Evolutionary conservation across 2,329 filamentous ascomycete species (phyloP).

Genomic region (Lachnellula cervina): DNA sequence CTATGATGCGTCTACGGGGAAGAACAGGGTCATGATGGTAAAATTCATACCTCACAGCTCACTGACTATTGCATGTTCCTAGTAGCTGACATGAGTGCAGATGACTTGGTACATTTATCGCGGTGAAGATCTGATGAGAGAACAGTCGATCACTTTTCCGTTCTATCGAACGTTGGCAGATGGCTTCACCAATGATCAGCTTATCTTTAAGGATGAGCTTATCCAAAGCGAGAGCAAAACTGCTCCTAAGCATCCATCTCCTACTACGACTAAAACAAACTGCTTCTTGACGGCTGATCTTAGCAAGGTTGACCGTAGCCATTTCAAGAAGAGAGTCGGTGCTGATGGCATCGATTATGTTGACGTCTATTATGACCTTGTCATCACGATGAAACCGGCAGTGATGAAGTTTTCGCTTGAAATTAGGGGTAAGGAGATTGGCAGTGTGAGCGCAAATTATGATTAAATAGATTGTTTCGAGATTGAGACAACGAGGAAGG

Average conservation of each 20-base stretch:
- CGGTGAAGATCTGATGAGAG: slow-evolving; percentile 12
- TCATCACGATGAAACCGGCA: slow-evolving; percentile 9
- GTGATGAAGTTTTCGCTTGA: slow-evolving; percentile 6
- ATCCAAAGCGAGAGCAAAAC: slow-evolving; percentile 1
- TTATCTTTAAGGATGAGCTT: slow-evolving; percentile 13
- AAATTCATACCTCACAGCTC: no score
- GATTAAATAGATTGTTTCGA: slow-evolving; percentile 16
- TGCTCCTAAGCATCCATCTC: slow-evolving; percentile 2
- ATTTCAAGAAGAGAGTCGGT: slow-evolving; percentile 4
- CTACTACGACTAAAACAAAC: neutral
- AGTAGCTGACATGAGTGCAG: neutral
- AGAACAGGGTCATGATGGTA: neutral
- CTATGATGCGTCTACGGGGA: neutral
- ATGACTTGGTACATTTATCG: slow-evolving; percentile 21
- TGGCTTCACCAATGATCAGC: neutral
- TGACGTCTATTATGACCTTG: slow-evolving; percentile 4
- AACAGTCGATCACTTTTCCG: slow-evolving; percentile 8
- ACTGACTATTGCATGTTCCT: no score
- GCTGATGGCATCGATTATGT: slow-evolving; percentile 5
- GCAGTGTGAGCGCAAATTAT: slow-evolving; percentile 8
- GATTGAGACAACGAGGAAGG: neutral
- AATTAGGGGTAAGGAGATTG: neutral
- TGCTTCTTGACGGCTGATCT: slow-evolving; percentile 10
- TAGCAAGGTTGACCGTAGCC: slow-evolving; percentile 3
- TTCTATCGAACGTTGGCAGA: slow-evolving; percentile 11